Percentiles rank a stretch among this genome's conserved stretches.
Conservation (phyloP, 305 asterid genomes). For the Coffea humblotiana region DNA sequence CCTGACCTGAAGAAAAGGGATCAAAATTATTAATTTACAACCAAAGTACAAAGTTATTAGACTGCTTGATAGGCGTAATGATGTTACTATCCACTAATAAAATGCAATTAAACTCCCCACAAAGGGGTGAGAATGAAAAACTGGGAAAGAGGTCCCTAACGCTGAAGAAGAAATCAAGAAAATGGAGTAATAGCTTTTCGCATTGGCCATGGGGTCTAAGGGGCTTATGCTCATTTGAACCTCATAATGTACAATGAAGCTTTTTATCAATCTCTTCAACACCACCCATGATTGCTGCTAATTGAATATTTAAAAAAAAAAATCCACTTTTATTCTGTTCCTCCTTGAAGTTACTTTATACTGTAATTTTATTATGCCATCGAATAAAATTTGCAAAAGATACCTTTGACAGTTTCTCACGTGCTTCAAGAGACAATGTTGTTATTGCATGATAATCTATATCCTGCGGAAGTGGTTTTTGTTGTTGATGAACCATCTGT, state of each 20-base stretch:
- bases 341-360: neutral
- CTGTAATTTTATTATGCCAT: no score
- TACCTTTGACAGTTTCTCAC: conserved; percentile 97
- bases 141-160: no score
- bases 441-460: conserved; percentile 78
- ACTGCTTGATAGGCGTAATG: neutral
- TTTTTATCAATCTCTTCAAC: no score
- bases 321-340: neutral
- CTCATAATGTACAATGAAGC: no score
- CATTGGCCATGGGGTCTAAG: no score
- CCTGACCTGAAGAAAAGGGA: conserved; percentile 58
- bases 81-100: neutral
- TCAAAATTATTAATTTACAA: neutral
- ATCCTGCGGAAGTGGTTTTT: conserved; percentile 70
- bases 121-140: neutral
- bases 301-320: no score
- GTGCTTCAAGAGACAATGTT: conserved; percentile 86
- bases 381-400: neutral
- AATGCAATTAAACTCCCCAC: no score
- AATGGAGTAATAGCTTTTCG: no score
- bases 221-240: no score
- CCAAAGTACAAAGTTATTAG: neutral
- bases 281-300: no score
- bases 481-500: conserved; percentile 90
- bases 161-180: no score